Evolutionary conservation across 805 yeast species (phyloP), one percentile per base, ranked within the genome.

Genomic region (Saturnispora galanensis): DNA sequence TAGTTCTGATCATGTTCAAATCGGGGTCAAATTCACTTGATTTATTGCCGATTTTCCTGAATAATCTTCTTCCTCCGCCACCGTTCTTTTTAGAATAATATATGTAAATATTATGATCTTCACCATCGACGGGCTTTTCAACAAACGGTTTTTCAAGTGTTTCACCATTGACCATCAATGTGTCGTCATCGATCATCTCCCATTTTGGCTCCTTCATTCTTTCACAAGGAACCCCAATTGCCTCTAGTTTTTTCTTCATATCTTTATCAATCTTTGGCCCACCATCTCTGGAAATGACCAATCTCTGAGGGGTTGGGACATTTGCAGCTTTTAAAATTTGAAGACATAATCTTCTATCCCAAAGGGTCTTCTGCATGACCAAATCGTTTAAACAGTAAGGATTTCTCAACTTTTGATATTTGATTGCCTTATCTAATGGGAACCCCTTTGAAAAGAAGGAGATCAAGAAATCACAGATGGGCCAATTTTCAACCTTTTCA

Each of bases 81-180:
- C 99, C 99, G 42, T 84, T 83, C 47, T 82, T 75, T 46, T 76
- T 74, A 31, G 89, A 83, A 61, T 90, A 93, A 65, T 93, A 93
- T 34, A 93, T 89, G 62, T 83, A 85, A 39, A 93, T 90, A 58
- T 93, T 93, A 64, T 93, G 99, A 64, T 93, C 96, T 65, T 93
- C 99, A 44, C 99, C 99, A 63, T 93, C 96, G 3, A 89, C 97
- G 1, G 99, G 99, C 55, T 93, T 93, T 62, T 93, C 99, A 31
- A 93, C 98, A 70, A 80, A 93, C 6, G 99, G 99, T 60, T 93
- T 93, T 35, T 69, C 71, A 67, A 93, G 67, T 8, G 68, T 67
- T 54, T 75, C 63, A 8, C 94, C 96, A 52, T 84, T 76, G 17
- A 84, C 93, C 48, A 73, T 74, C 38, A 83, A 68, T 2, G 96